These are phyloP conservation scores for Cryptosporidium sp. DNA, from an alignment of 169 alveolate species.

Conservation along the genomic window DNA sequence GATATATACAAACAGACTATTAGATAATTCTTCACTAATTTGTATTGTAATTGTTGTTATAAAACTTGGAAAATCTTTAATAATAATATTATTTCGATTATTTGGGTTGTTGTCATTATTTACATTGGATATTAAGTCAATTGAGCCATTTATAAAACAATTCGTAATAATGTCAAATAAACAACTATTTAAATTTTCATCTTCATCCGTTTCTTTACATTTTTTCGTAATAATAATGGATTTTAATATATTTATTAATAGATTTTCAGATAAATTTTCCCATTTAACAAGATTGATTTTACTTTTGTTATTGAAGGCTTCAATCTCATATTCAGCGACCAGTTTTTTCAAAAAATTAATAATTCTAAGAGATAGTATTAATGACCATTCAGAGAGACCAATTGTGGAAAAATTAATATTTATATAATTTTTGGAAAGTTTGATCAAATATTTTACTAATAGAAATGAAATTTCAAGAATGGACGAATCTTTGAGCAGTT, in stretches of 20 bases:
- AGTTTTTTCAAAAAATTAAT: constrained; percentile 13
- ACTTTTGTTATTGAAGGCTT: background rate
- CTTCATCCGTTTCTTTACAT: background rate
- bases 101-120: background rate
- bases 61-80: constrained; percentile 11
- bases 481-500: background rate
- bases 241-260: constrained; percentile 11
- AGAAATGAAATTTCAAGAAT: constrained; percentile 12
- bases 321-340: background rate
- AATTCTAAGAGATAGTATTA: constrained; percentile 46
- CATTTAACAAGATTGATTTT: constrained; percentile 14
- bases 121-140: constrained; percentile 26
- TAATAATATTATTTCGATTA: constrained; percentile 4
- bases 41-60: background rate
- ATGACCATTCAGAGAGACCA: constrained; percentile 26
- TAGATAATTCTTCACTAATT: background rate
- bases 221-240: background rate
- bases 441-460: background rate
- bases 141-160: constrained; percentile 25
- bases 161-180: constrained; percentile 31
- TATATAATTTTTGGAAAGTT: constrained; percentile 1
- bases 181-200: background rate
- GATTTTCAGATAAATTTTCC: constrained; percentile 25
- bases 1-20: constrained; percentile 7
- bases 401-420: constrained; percentile 6